Evolutionary conservation across 2,329 filamentous ascomycete species (phyloP).

Genomic region (Botryotinia convoluta): DNA sequence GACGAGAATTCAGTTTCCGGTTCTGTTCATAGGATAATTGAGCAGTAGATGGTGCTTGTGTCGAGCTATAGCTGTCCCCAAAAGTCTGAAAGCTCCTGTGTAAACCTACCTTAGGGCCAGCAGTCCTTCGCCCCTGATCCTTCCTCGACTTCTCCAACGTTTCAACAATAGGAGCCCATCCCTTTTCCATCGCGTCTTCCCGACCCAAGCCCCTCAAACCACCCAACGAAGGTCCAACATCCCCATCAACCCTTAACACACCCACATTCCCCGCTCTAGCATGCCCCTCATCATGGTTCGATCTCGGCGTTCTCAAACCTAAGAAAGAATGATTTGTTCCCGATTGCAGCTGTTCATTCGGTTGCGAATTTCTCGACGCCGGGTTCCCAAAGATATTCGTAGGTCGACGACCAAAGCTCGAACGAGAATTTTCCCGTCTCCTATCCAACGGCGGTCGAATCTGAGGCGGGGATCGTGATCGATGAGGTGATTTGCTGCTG

Average conservation of each 20-base stretch:
- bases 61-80: background rate
- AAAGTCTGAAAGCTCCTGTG: conserved; percentile 10
- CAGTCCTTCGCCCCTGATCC: background rate
- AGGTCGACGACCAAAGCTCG: conserved; percentile 38
- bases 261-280: conserved; percentile 20
- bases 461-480: background rate
- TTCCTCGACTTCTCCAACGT: background rate
- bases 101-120: conserved; percentile 1
- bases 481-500: background rate
- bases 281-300: conserved; percentile 33
- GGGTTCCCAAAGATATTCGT: conserved; percentile 30
- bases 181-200: conserved; percentile 22
- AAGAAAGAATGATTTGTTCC: conserved; percentile 36
- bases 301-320: conserved; percentile 30
- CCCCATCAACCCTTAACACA: conserved; percentile 24
- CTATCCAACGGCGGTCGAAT: conserved; percentile 32
- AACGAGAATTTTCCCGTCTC: conserved; percentile 29
- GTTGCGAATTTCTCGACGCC: conserved; percentile 31
- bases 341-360: conserved; percentile 31
- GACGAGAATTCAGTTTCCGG: conserved; percentile 9
- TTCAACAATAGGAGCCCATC: conserved; percentile 14
- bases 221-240: conserved; percentile 14
- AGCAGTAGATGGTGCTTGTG: background rate
- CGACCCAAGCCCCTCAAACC: conserved; percentile 17
- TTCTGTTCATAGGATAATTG: background rate